phyloP scores from a whole-genome alignment of 2,329 filamentous ascomycete species.

The Venturiaceae sp. region DNA sequence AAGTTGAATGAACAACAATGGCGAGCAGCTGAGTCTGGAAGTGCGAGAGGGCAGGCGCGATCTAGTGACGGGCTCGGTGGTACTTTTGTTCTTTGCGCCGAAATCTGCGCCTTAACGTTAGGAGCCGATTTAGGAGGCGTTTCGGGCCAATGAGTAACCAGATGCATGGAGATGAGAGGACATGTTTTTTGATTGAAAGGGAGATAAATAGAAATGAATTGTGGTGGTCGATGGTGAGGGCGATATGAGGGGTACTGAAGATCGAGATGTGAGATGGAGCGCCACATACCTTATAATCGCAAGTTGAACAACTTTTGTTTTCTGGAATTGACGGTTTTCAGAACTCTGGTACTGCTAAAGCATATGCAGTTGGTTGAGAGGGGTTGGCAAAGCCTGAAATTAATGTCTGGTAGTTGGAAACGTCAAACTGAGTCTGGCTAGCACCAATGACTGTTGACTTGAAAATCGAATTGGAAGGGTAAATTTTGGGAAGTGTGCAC shows the following conservation, averaged over 20 bases:
- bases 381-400: neutral
- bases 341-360: neutral
- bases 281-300: neutral
- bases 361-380: neutral
- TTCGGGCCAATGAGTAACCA: neutral
- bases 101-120: neutral
- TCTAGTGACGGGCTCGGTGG: neutral
- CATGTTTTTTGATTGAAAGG: neutral
- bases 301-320: neutral
- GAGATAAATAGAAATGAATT: neutral
- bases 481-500: too few relatives aligned
- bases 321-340: neutral
- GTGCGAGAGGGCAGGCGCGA: neutral
- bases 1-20: neutral
- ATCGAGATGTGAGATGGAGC: neutral
- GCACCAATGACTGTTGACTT: conserved; percentile 2
- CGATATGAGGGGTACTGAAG: neutral
- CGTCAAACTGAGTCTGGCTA: conserved; percentile 1
- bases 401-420: neutral
- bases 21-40: neutral
- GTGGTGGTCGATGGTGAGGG: neutral
- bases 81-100: neutral
- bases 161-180: neutral
- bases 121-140: neutral
- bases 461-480: neutral